phyloP scores from a whole-genome alignment of 2,329 filamentous ascomycete genomes.

The Mollisiaceae sp. region DNA sequence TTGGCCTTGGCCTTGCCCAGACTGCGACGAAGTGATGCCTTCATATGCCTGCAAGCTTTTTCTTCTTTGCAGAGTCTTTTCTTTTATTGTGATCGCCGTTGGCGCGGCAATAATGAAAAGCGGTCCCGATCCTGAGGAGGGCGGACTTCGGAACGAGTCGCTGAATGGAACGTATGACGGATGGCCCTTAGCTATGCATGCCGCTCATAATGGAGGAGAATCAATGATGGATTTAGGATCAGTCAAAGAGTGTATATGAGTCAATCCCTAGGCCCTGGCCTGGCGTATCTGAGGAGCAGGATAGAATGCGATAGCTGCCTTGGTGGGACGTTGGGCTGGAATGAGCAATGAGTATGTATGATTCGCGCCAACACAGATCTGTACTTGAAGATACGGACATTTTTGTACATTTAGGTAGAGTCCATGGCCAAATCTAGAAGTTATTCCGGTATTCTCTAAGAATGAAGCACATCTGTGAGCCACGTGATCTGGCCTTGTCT shows the following conservation, averaged over 20 bases:
- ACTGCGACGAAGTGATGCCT: too few relatives aligned
- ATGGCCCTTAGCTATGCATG: too few relatives aligned
- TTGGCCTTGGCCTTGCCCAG: too few relatives aligned
- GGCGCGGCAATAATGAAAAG: too few relatives aligned
- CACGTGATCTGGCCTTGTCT: constrained; percentile 3
- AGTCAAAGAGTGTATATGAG: background rate
- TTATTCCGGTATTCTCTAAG: background rate
- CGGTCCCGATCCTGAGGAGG: too few relatives aligned
- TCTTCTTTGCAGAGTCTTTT: too few relatives aligned
- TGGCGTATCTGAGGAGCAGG: background rate
- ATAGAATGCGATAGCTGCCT: background rate
- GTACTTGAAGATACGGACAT: background rate
- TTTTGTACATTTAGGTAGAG: too few relatives aligned
- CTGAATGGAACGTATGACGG: too few relatives aligned
- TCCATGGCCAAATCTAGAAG: background rate
- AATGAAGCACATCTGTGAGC: background rate
- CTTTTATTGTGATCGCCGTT: too few relatives aligned
- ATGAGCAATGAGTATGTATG: background rate
- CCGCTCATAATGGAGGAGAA: too few relatives aligned
- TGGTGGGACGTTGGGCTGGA: constrained; percentile 3
- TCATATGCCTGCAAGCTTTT: too few relatives aligned
- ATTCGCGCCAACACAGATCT: background rate
- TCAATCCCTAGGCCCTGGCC: background rate
- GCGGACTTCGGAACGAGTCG: too few relatives aligned
- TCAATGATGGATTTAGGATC: background rate